Evolutionary conservation across 345 rosid genomes (phyloP), one percentile per base, ranked within the genome.

Genomic region (Adansonia digitata): DNA sequence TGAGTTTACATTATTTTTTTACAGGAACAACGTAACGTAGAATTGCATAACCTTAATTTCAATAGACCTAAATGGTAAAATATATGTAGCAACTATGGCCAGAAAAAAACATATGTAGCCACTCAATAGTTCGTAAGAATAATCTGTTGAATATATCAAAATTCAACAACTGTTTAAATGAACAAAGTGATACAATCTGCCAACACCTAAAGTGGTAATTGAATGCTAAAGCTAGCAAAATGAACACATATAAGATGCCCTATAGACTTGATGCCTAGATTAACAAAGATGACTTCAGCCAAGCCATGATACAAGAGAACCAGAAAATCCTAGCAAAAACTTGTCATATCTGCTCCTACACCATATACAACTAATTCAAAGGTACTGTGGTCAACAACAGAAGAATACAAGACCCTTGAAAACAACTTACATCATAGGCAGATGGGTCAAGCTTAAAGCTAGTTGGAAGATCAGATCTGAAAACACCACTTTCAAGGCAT

Each of bases 401-500:
- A 13, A 63, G 24, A 51, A 62, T 27, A 76, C 14, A 61, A 68
- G 43, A 66, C 35, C 49, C 71, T 74, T 42, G 60, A 74, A 80
- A 45, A 69, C 65, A 49, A 78, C 86, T 88, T 81, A 85, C 98
- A 84, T 91, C 87, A 73, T 89, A 94, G 55, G 92, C 97, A 48
- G 88, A 80, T 45, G 90, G 80, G 76, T 91, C 94, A 69, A 92
- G 97, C 90, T 90, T 94, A 84, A 94, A 94, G 78, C 84, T 85
- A 77, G 98, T 91, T 27, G 96, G 97, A 78, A 94, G 84, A 83
- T 94, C 98, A 42, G 98, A 92, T 85, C 98, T 90, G 81, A 94
- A 94, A 81, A 94, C 98, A 27, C 98, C 98, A 86, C 98, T 94
- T 85, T 94, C 97, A 73, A 94, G 98, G 86, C 98, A 94, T 79